Evolutionary conservation across 371 early-diverging fungal species (phyloP), one percentile per base, ranked within the genome.

Genomic region (Syncephalastrum sp.): DNA sequence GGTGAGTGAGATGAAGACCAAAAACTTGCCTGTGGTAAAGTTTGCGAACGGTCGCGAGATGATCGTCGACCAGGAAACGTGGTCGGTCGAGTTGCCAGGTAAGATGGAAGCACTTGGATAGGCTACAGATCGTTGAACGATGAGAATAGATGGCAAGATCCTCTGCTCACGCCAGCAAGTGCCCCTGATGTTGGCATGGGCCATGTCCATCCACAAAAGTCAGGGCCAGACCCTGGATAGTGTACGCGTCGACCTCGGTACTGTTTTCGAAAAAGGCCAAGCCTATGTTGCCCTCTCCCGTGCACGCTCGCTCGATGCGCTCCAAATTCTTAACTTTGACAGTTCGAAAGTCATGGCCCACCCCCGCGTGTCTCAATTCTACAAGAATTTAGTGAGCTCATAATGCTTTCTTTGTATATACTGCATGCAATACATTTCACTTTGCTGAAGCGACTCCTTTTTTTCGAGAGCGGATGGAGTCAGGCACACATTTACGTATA

Each of bases 151-250:
- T 47, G 72, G 74, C 19, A 53, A 51, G 21, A 47, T 50, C 5
- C 16, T 67, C 19, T 63, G 65, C 8, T 63, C 66, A 0, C 38
- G 80, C 33, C 57, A 62, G 1, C 90, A 93, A 56, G 53, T 93
- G 0, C 92, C 91, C 3, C 64, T 93, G 56, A 78, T 77, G 56
- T 70, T 90, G 12, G 77, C 86, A 12, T 85, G 82, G 82, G 82
- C 83, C 2, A 72, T 85, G 59, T 81, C 95, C 12, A 91, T 95
- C 33, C 95, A 96, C 72, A 91, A 93, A 68, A 79, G 84, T 50
- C 97, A 96, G 71, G 97, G 96, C 0, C 93, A 95, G 78, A 93
- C 96, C 33, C 76, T 97, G 56, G 90, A 92, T 50, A 69, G 83
- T 5, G 84, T 91, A 7, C 70, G 85, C 53, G 86, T 97, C 4